Percentiles rank a stretch among this genome's conserved stretches.
Evolutionary conservation across 2,329 filamentous ascomycete species (phyloP).

Genomic region (Monosporascus sp.): DNA sequence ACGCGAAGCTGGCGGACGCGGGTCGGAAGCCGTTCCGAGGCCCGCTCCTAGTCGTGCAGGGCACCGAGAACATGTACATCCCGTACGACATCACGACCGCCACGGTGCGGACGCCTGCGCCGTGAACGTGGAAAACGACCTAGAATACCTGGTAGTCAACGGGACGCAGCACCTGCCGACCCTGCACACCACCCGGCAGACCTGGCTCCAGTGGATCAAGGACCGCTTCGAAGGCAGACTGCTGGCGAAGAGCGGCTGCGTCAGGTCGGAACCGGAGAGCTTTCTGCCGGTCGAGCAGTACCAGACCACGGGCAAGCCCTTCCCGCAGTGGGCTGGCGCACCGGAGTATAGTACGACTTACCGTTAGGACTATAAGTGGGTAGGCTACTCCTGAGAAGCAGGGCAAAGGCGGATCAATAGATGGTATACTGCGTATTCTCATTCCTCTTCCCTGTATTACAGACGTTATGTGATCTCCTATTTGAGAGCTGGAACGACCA

Average conservation of each 20-base stretch:
- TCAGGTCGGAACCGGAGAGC: constrained; percentile 8
- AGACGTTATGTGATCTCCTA: too few species aligned
- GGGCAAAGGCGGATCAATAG: too few species aligned
- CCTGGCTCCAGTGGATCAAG: constrained; percentile 19
- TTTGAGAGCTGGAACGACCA: too few species aligned
- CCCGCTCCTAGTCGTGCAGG: constrained; percentile 34
- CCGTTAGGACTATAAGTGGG: constrained; percentile 10
- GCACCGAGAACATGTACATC: constrained; percentile 19
- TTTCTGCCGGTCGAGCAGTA: constrained; percentile 12
- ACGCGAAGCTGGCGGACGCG: constrained; percentile 18
- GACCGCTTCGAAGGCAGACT: constrained; percentile 12
- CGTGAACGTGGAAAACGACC: background rate
- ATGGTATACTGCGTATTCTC: too few species aligned
- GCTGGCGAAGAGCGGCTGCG: constrained; percentile 8
- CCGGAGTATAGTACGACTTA: constrained; percentile 12
- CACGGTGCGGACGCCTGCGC: constrained; percentile 11
- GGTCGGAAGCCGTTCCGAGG: constrained; percentile 29
- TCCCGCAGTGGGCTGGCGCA: constrained; percentile 14
- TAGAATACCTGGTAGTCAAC: constrained; percentile 17
- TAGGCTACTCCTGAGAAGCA: background rate
- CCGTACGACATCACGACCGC: constrained; percentile 8
- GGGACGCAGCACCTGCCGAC: constrained; percentile 15
- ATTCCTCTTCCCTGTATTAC: too few species aligned
- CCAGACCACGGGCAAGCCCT: constrained; percentile 10
- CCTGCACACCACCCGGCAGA: constrained; percentile 13